Base-by-base conservation (phyloP, 2,329 filamentous ascomycete genomes). In the Claviceps purpurea region DNA sequence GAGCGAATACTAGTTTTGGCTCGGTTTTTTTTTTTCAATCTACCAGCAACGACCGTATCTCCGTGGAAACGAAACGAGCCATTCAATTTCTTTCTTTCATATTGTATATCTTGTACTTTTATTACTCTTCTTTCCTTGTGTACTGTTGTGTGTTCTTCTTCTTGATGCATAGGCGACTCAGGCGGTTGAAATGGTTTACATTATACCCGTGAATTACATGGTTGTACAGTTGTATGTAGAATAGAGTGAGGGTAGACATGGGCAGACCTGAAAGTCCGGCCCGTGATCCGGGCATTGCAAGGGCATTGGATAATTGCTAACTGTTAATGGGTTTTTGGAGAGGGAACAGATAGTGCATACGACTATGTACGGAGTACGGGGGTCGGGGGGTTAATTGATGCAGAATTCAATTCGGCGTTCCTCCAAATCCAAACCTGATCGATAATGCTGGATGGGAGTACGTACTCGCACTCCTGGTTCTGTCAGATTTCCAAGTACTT, bases 1-100 rank as follows among this genome's bases (percentile, higher is more conserved):
- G 42, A 67, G 64, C 56, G 63, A 67, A 51, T 64, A 61, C 49
- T 65, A 59, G 30, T 22, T 24, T 47, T 24, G 38, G 14, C 16
- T 22, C 4, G 13, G n/a, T n/a, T 46, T 38, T 22, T 22, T 22
- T 10, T 8, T 47, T n/a, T 5, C 10, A 38, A 16, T 39, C 10
- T 47, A 22, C 16, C 11, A 16, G 22, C 13, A n/a, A 18, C 14
- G 7, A 22, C 18, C 11, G 8, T 42, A 5, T 18, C 24, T 13
- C 40, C 26, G 20, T 44, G 11, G 11, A 42, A 6, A 40, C 7
- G 30, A 42, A 43, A 26, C 16, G 41, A 34, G 8, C 7, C 40
- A 2, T 42, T 20, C 18, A 22, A 10, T 45, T 30, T n/a, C 13
- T 30, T 45, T n/a, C 13, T 30, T 45, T 30, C 20, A 7, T 45